A percentile compares a stretch with the other conserved stretches of the same genome.
phyloP scores from a whole-genome alignment of 176 grass and related monocot species.

The Pontederia crassipes region DNA sequence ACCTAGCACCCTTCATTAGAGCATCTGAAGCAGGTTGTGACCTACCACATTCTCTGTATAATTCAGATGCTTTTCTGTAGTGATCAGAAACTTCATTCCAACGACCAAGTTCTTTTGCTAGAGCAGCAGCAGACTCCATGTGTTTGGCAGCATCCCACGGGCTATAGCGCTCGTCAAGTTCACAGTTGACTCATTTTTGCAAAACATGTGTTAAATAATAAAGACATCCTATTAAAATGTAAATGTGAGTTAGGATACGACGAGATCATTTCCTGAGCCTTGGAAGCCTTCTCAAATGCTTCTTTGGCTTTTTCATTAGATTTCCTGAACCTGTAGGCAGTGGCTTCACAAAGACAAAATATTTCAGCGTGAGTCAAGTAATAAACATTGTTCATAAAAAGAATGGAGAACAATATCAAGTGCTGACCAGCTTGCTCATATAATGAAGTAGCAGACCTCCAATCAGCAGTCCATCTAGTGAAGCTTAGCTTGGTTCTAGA shows the following conservation, averaged over 20 bases:
- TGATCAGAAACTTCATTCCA: constrained; percentile 88
- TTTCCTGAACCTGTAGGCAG: constrained; percentile 78
- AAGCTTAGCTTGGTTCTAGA: constrained; percentile 93
- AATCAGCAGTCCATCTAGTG: constrained; percentile 93
- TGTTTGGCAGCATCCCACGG: constrained; percentile 99
- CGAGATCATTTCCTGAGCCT: constrained; percentile 98
- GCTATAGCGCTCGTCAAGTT: constrained; percentile 46
- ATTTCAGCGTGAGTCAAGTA: constrained; percentile 2
- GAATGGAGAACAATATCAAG: constrained; percentile 12
- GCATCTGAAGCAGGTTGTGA: constrained; percentile 96
- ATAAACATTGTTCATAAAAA: constrained; percentile 4
- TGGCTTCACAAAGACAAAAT: constrained; percentile 48
- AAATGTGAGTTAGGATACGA: constrained; percentile 46
- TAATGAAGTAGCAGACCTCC: constrained; percentile 76
- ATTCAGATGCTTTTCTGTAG: constrained; percentile 79
- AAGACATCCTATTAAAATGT: constrained; percentile 8
- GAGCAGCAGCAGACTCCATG: constrained; percentile 85
- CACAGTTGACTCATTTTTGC: constrained; percentile 9
- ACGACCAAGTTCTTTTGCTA: constrained; percentile 75
- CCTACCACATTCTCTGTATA: constrained; percentile 87
- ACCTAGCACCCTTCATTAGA: constrained; percentile 92
- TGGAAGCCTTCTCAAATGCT: constrained; percentile 98
- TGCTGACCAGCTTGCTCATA: constrained; percentile 86
- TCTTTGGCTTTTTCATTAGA: constrained; percentile 96
- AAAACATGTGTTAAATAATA: constrained; percentile 15